Base-by-base conservation (phyloP, 2,329 filamentous ascomycete genomes). In the Fusarium odoratissimum region DNA sequence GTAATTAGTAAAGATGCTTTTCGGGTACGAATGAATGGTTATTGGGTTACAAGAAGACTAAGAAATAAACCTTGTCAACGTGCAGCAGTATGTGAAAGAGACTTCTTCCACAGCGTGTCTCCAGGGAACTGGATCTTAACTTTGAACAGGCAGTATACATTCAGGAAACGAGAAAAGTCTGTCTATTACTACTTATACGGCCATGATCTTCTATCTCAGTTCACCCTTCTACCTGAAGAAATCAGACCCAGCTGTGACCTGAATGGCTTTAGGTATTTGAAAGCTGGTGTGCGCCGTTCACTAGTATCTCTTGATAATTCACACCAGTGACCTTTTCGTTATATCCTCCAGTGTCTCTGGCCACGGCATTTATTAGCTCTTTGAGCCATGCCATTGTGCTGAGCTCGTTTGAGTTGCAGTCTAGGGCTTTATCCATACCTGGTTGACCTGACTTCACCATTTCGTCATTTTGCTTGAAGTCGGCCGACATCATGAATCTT, bases 371-470 rank as follows among this genome's bases (percentile, higher is more conserved):
- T 35, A 52, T 44, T 17, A 64, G 16, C 12, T 51, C 61, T 14
- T 64, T 33, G 8, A 64, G 19, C 45, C 45, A 40, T 3, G 23
- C 33, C 5, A 23, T 8, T 13, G 35, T 41, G 17, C 21, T 62
- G 6, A 51, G 17, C 21, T 51, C 42, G 13, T 17, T 37, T 5
- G 44, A 14, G 14, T 40, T 40, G 0, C 44, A 33, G 4, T 38
- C 44, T 14, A 12, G 23, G 21, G 19, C 19, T 21, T 16, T 17
- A 4, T 6, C 17, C 1, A n/a, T 25, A 31, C 8, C 14, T 5
- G 6, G 6, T 14, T 5, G 31, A 4, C 13, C n/a, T 6, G 9
- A 23, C 5, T 38, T 41, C 4, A 6, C 3, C 0, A 5, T n/a
- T 3, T 30, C 11, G 19, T 25, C 28, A 0, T 3, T 21, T 7